Base-by-base conservation (phyloP, 2,329 filamentous ascomycete genomes). In the Pyrenophora seminiperda region DNA sequence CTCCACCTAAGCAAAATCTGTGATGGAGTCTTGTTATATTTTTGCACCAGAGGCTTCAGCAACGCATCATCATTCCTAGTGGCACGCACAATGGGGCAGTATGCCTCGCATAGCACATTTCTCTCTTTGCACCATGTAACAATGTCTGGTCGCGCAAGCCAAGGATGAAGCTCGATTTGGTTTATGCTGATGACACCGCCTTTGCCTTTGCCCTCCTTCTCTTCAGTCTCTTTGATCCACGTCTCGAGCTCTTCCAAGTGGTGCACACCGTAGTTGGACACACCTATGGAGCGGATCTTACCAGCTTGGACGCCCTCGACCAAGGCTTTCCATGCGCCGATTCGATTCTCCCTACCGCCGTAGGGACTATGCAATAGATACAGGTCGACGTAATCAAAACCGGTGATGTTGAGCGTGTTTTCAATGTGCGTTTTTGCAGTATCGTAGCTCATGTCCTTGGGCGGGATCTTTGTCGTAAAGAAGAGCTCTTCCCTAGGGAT, bases 81-180 rank as follows among this genome's bases (percentile, higher is more conserved):
- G 11, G 73, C 73, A 32, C 77, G 63, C 3, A 78, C 75, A 22
- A 78, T 64, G 13, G 77, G 77, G 18, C 67, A 75, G 48, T 79
- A 80, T n/a, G 78, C 78, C 61, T 81, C 75, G 17, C 79, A 59
- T 4, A 81, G 44, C 1, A 80, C 70, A 24, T 68, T 73, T 45
- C 77, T 71, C 71, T 86, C 79, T 56, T 79, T 72, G 62, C 88
- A 89, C 91, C 91, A 97, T 38, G 83, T 77, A 7, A 86, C 85
- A 53, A 97, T 90, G 65, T 96, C 91, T 17, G 80, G 76, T n/a
- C 91, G 81, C 7, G 85, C 80, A 33, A 91, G 83, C 91, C 91
- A 97, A 1, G 92, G 92, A 73, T 97, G 92, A 9, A 97, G 76
- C 75, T 97, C 92, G 74, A 74, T 56, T 74, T 96, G 92, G 32